Base-by-base conservation (phyloP, 148 eudicot species). In the Arbutus unedo region DNA sequence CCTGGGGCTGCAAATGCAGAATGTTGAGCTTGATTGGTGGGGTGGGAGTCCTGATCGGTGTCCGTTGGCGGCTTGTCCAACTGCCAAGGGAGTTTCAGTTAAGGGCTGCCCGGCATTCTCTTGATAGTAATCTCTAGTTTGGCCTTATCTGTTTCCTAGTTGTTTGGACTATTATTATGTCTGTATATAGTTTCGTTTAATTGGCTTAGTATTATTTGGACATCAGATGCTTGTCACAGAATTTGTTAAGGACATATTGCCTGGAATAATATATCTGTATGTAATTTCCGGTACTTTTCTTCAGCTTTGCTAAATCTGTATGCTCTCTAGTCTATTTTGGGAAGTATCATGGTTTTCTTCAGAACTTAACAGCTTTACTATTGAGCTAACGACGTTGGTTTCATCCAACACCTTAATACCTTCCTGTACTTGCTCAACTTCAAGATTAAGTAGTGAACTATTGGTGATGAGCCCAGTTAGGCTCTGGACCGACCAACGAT, bases 11-110 rank as follows among this genome's bases (percentile, higher is more conserved):
- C 93, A 90, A 41, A 84, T 73, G 59, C 84, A 48, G 43, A 76
- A 81, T 48, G 82, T 89, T 53, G 68, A 78, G 31, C 51, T 94
- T 4, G 57, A 84, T n/a, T 93, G 98, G 98, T 90, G 92, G 93
- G 96, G 94, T 3, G 86, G 86, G 8, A 81, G 70, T 3, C 21
- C 81, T 0, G 94, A 91, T 67, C 83, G 82, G 6, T 91, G 94
- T 62, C 91, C 91, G 0, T 81, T 87, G 83, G 87, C 92, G 41
- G 56, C 68, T 48, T 91, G 92, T 60, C 94, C 94, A 25, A 90
- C 89, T 0, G 94, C 94, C 31, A 87, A 81, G 84, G 92, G 92
- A 59, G 74, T 91, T 19, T 84, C 81, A 0, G 80, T 56, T 0
- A 43, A 83, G 4, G 78, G 76, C 5, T 82, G 84, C 23, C 84